Conservation (phyloP, 108 stramenopile species). For the Skeletonema tropicum region DNA sequence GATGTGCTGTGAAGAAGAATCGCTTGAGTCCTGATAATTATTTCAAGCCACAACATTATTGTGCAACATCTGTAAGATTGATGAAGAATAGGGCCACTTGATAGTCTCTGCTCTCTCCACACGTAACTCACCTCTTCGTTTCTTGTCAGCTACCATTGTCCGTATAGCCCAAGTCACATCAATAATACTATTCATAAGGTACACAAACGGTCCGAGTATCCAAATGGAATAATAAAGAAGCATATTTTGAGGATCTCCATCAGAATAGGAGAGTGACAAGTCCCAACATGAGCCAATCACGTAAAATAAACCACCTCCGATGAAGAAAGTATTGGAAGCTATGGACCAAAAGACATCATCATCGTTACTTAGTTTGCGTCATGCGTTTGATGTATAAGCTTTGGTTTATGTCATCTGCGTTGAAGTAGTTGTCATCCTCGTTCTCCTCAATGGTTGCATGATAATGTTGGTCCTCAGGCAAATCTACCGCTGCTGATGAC, state of each 20-base stretch:
- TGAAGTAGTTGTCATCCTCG: not conserved
- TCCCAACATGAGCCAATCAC: slow-evolving; percentile 38
- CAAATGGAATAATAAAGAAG: slow-evolving; percentile 29
- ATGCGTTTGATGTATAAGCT: not conserved
- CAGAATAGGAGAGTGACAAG: slow-evolving; percentile 4
- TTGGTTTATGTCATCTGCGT: not conserved
- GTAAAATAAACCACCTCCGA: slow-evolving; percentile 35
- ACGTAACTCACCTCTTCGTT: slow-evolving; percentile 11
- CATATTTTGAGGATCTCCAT: not conserved
- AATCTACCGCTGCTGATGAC: not conserved
- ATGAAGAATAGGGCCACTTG: not conserved
- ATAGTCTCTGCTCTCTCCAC: not conserved
- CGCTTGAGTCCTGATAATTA: not conserved
- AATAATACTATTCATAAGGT: slow-evolving; percentile 34
- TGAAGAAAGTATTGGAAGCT: slow-evolving; percentile 34
- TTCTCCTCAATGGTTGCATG: too few relatives aligned
- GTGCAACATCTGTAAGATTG: not conserved
- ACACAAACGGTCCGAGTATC: slow-evolving; percentile 40
- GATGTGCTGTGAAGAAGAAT: not conserved
- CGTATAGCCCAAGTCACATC: slow-evolving; percentile 40
- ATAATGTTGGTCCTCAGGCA: not conserved
- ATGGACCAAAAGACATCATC: slow-evolving; percentile 35
- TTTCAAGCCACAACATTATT: too few relatives aligned
- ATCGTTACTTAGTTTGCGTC: not conserved
- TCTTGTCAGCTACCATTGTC: slow-evolving; percentile 9